These are phyloP conservation scores for Apostasia ramifera DNA, from an alignment of 106 monocot species.

Conservation along the genomic window DNA sequence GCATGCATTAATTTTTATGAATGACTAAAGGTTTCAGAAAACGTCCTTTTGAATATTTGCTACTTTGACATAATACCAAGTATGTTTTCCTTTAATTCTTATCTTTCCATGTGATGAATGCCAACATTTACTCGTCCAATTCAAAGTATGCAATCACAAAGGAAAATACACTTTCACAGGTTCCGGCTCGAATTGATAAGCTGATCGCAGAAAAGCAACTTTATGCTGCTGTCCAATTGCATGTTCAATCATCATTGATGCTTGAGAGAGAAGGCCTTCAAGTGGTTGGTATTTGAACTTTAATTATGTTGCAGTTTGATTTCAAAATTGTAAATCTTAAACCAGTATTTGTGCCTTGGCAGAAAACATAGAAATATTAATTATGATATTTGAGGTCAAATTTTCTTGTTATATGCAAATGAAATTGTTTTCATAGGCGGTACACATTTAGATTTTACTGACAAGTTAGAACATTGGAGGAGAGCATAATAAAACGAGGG, in stretches of 20 bases:
- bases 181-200: slow-evolving; percentile 94
- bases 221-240: slow-evolving; percentile 98
- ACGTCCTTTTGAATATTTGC: not conserved
- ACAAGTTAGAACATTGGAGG: not conserved
- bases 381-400: too few relatives aligned
- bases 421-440: not conserved
- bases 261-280: slow-evolving; percentile 99
- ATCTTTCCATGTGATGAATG: too few relatives aligned
- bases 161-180: slow-evolving; percentile 27
- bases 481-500: too few relatives aligned
- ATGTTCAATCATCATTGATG: slow-evolving; percentile 75
- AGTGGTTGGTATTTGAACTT: slow-evolving; percentile 57
- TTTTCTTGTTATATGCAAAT: not conserved
- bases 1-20: not conserved
- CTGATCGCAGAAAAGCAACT: slow-evolving; percentile 77
- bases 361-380: too few relatives aligned
- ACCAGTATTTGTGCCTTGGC: too few relatives aligned
- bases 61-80: too few relatives aligned
- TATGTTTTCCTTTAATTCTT: too few relatives aligned
- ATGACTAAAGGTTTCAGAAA: not conserved
- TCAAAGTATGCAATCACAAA: too few relatives aligned
- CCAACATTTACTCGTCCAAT: too few relatives aligned
- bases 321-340: too few relatives aligned
- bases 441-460: not conserved
- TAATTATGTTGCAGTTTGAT: too few relatives aligned